Evolutionary conservation across 257 asterid genomes (phyloP), one percentile per base, ranked within the genome.

Genomic region (Vinca minor): DNA sequence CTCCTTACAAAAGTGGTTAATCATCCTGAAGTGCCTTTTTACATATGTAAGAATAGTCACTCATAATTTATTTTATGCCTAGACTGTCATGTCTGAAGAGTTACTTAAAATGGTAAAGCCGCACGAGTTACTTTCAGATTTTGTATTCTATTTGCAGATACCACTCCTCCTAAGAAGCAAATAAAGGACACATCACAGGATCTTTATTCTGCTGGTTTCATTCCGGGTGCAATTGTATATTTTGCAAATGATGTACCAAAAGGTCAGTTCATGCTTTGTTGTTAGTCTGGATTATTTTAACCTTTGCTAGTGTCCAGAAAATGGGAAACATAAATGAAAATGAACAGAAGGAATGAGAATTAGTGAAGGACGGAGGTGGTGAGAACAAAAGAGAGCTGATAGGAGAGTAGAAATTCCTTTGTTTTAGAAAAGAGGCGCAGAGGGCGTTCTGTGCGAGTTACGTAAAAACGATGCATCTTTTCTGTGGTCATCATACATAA

Each of bases 191-290:
- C 71, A 58, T 80, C 89, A 5, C 94, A 80, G 79, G 92, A 89
- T 76, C 82, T 89, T 46, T 89, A 82, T 59, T 75, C 99, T 69
- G 92, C 89, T 74, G 95, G 95, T 63, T 93, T 93, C 66, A 72
- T 84, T 50, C 97, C 97, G 9, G 99, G 97, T 68, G 96, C 99
- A 62, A 82, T 93, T 59, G 94, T 93, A 70, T 93, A 93, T 79
- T 93, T 89, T 50, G 78, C 95, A 4, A 74, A 78, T 56, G 84
- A 87, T 67, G 70, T 64, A 17, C 84, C 87, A 65, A 78, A 81
- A 77, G 99, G 96, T 89, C 42, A 77, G 62, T 61, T 46, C 23
- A 44, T 47, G 32, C 61, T 69, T 48, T 63, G 46, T 17, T 58
- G n/a, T 28, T 45, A 29, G 12, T 3, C 20, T 41, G 13, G 28